Base-by-base conservation (phyloP, 1,284 basidiomycete species). In the Vanrija humicola region DNA sequence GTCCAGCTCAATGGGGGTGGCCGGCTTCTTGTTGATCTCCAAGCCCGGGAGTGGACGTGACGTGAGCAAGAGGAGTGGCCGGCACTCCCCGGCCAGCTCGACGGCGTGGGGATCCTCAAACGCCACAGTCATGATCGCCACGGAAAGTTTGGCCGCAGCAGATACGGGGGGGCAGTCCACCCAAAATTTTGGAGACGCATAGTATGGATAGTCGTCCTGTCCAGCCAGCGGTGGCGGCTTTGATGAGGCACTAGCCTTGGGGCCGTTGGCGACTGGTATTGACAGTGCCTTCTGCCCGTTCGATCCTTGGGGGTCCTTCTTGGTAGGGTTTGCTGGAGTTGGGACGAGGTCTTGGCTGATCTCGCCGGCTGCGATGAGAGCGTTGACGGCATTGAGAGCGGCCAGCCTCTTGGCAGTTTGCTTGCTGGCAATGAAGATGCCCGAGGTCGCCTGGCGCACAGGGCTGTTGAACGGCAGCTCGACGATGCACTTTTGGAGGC, bases 361-460 rank as follows among this genome's bases (percentile, higher is more conserved):
- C 50, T 67, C 67, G 12, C 63, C 63, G 1, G 48, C 54, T 0
- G 46, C 45, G 3, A 59, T 47, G 18, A 69, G 54, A 16, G 21
- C 48, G n/a, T 39, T 40, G n/a, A 62, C 54, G 14, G 54, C 54
- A n/a, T 59, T 50, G 39, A 52, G 54, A 0, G 58, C 43, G 2
- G 64, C 67, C 18, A 48, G 48, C 18, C 55, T 56, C 55, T 67
- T 69, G 1, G 67, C 65, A 18, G 53, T 34, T 23, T 56, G 42
- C 42, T 63, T 64, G 0, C 53, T 54, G 26, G 26, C 38, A 52
- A 44, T 50, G 1, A 29, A 21, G 48, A 25, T 40, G 3, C 38
- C 38, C 18, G 48, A 55, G 6, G 25, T 18, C 14, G 43, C 47
- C 6, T 43, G 12, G 14, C 45, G 48, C 18, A 61, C 44, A 1